phyloP scores from a whole-genome alignment of 257 asterid species.

The Hygrophila difformis region DNA sequence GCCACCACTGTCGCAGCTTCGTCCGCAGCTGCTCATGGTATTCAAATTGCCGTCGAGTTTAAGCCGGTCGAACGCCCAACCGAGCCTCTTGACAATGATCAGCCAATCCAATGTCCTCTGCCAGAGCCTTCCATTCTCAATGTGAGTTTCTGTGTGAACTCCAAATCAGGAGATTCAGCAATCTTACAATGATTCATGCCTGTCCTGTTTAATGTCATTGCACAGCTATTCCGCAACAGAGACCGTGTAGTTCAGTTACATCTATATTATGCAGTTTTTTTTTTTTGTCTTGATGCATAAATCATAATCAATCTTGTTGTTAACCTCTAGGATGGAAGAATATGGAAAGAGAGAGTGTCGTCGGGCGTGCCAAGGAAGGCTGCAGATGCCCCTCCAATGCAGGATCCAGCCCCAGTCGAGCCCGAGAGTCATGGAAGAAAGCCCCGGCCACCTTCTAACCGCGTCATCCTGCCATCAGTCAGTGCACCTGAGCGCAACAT shows the following conservation, averaged over 20 bases:
- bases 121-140: conserved; percentile 92
- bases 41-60: conserved; percentile 60
- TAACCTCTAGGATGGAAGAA: conserved; percentile 69
- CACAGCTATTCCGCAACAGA: no score
- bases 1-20: conserved; percentile 32
- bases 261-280: no score
- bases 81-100: conserved; percentile 74
- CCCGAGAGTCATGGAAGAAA: conserved; percentile 27
- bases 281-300: no score
- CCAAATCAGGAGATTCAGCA: no score
- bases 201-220: no score
- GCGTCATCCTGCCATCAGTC: conserved; percentile 40
- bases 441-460: conserved; percentile 39
- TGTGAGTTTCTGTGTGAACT: conserved; percentile 32
- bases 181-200: no score
- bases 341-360: conserved; percentile 91
- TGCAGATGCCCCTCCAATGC: conserved; percentile 37
- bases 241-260: no score
- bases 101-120: conserved; percentile 71
- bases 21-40: conserved; percentile 46
- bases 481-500: conserved; percentile 49
- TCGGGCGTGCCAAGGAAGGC: conserved; percentile 40
- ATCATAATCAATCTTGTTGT: neutral
- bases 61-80: conserved; percentile 74
- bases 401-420: conserved; percentile 30